Evolutionary conservation across 73 alveolate species (phyloP).

Genomic region (Paramecium bursaria): DNA sequence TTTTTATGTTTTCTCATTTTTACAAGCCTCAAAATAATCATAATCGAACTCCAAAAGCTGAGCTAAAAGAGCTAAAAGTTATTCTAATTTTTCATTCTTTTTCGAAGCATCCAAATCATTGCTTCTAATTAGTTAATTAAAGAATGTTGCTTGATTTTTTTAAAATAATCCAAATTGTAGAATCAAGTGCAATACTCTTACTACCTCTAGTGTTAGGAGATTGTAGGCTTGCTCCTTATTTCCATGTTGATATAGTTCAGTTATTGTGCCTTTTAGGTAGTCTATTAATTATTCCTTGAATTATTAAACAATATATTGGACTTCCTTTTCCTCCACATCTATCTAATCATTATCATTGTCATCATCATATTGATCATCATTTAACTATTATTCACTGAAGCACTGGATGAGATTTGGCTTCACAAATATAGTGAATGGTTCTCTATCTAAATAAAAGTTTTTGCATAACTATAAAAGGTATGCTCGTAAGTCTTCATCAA

Average conservation of each 20-base stretch:
- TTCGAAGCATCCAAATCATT: neutral
- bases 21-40: constrained; percentile 21
- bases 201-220: constrained; percentile 1
- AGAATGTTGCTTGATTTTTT: too few species aligned
- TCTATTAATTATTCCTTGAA: neutral
- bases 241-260: neutral
- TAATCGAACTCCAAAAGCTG: constrained; percentile 11
- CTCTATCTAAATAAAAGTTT: constrained; percentile 49
- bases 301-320: neutral
- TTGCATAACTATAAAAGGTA: constrained; percentile 22
- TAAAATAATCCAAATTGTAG: constrained; percentile 39
- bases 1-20: neutral
- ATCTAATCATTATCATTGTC: neutral
- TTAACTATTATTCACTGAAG: neutral
- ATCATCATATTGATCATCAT: neutral
- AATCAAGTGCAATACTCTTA: constrained; percentile 22
- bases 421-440: neutral
- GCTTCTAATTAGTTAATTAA: neutral
- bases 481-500: constrained; percentile 32
- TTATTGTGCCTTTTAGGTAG: neutral
- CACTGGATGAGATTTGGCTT: constrained; percentile 14
- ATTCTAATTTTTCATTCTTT: neutral
- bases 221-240: neutral
- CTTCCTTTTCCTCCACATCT: neutral
- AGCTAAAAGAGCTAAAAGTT: neutral